Percentiles rank a stretch among this genome's conserved stretches.
Evolutionary conservation across 192 early-diverging fungal genomes (phyloP).

Genomic region (Backusella mclennaniae): DNA sequence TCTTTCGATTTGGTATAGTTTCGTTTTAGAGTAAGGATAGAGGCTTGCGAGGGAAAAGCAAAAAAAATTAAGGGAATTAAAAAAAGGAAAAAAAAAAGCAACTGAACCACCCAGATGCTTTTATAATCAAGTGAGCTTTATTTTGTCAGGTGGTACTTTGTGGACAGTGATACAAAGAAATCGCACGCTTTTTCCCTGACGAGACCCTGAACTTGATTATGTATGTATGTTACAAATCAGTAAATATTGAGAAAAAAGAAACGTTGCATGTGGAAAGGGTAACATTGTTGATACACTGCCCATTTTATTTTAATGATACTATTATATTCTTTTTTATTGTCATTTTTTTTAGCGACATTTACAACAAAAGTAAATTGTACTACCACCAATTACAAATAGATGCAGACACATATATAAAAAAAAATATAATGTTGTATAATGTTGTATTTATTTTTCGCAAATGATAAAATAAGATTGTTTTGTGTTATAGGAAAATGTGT

Average conservation of each 20-base stretch:
- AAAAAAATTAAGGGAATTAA: constrained; percentile 5
- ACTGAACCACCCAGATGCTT: constrained; percentile 4
- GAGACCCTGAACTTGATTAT: constrained; percentile 12
- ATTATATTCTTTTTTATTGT: background rate
- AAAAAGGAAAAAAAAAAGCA: constrained; percentile 9
- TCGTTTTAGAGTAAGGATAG: background rate
- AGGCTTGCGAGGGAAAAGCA: background rate
- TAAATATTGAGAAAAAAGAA: background rate
- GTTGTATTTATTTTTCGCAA: background rate
- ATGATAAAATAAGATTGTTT: background rate
- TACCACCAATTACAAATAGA: background rate
- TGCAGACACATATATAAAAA: background rate
- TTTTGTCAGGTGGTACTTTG: constrained; percentile 8
- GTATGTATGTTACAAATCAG: background rate
- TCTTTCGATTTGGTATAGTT: constrained; percentile 1
- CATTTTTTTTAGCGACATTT: background rate
- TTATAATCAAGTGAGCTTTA: constrained; percentile 7
- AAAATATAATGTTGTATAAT: background rate
- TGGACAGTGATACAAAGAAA: background rate
- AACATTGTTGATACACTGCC: background rate
- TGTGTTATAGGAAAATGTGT: background rate
- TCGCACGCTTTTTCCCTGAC: constrained; percentile 14
- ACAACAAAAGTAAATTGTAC: constrained; percentile 1
- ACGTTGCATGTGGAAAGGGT: background rate
- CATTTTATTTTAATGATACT: background rate